Base-by-base conservation (phyloP, 306 rosid genomes). In the Citrullus mucosospermus region DNA sequence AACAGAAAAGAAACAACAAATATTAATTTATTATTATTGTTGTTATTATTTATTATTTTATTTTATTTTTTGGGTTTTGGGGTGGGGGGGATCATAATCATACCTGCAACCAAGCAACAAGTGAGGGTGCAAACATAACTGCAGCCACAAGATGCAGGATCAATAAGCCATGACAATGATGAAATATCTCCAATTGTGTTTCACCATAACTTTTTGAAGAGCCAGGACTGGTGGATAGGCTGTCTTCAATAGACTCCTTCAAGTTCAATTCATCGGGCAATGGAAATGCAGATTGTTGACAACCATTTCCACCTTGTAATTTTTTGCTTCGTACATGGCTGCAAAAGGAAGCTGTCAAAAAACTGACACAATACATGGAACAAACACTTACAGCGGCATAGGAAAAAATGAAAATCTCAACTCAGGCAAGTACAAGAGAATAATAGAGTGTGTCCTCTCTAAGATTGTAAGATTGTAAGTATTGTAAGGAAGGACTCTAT, bases 61-160 rank as follows among this genome's bases (percentile, higher is more conserved):
- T 43, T 43, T 43, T 43, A 6, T 43, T 43, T 43, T 43, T 8
- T 32, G 36, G 36, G 36, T 2, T 2, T 2, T 2, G 36, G 36
- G 36, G 36, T 2, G 3, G 36, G 36, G 36, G 36, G 36, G 36
- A 3, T 25, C 38, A 39, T 13, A 55, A 20, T 53, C 66, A 71
- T 92, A 92, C 99, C 98, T 95, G 96, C 85, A 91, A 85, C 96
- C 97, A 95, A 91, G 97, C 91, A 20, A 85, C 91, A 44, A 86
- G 88, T 25, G 99, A 92, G 43, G 97, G 97, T 44, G 85, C 90
- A 92, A 95, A 95, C 99, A 95, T 95, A 76, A 89, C 76, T 34
- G 92, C 78, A 59, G 97, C 96, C 65, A 81, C 58, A 80, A 91
- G 88, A 88, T 92, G 97, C 88, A 92, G 85, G 63, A 90, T 80